Conservation (phyloP, 129 eudicot species). For the Flaveria brownii region DNA sequence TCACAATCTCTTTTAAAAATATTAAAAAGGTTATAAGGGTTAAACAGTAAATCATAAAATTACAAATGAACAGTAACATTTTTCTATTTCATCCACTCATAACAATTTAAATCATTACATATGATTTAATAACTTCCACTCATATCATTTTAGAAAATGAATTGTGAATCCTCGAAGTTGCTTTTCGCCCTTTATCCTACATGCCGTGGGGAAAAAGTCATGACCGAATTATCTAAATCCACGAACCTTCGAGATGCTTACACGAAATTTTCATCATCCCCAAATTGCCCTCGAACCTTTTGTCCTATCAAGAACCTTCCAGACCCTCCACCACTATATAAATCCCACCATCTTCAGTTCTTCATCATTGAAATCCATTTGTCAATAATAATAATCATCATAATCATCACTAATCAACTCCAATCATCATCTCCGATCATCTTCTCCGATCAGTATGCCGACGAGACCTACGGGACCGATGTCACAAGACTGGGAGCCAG, state of each 20-base stretch:
- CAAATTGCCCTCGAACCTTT: neutral
- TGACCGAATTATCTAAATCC: neutral
- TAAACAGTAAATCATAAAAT: too few species aligned
- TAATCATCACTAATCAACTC: too few species aligned
- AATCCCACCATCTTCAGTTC: neutral
- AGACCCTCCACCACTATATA: slow-evolving; percentile 35
- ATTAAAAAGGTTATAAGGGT: too few species aligned
- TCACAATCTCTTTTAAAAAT: too few species aligned
- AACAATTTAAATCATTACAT: too few species aligned
- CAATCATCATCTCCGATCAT: neutral
- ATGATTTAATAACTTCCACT: too few species aligned
- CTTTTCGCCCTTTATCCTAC: too few species aligned
- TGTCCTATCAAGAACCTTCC: slow-evolving; percentile 31
- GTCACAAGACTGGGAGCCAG: slow-evolving; percentile 75
- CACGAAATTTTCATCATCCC: neutral
- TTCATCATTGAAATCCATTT: neutral
- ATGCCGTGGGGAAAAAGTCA: slow-evolving; percentile 7
- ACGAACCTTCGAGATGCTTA: slow-evolving; percentile 33
- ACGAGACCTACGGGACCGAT: slow-evolving; percentile 42
- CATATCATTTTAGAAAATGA: too few species aligned
- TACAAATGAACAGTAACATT: too few species aligned
- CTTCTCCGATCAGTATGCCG: slow-evolving; percentile 34
- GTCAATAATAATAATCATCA: too few species aligned
- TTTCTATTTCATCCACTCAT: too few species aligned
- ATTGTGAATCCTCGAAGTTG: too few species aligned